Evolutionary conservation across 352 stramenopile species (phyloP), one percentile per base, ranked within the genome.

Genomic region (Pythium myriotylum): DNA sequence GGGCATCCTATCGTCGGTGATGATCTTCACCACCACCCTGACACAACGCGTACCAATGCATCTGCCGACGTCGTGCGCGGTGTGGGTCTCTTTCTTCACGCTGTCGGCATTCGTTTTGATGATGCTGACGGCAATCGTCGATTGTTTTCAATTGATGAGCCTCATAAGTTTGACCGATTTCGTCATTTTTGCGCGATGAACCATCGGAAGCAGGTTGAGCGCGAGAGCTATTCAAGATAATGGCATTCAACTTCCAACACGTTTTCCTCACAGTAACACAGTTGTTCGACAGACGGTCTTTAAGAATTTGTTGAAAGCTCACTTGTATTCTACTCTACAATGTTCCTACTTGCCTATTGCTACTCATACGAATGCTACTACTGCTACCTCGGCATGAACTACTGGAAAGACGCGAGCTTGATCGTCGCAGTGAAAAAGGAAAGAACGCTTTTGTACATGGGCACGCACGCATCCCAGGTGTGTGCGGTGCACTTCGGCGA

Each of bases 1-100:
- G 76, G 79, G 2, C 81, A 90, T 33, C 79, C 79, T 23, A 88
- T 92, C 50, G 68, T 81, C 20, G 81, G 81, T 9, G 84, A 91
- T 39, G 74, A 88, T 51, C 69, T 91, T 16, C 84, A 92, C 43
- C 81, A 88, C 42, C 39, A 69, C 39, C 26, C 35, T n/a, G 42
- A 19, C 10, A 33, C 46, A 20, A 22, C 16, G 19, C 2, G 0
- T 16, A 27, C 45, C 5, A 14, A 56, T 3, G 20, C 39, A 5
- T n/a, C 45, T 20, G 46, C 63, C 4, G 66, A 72, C 4, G 80
- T 88, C 19, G 72, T 89, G 14, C 67, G 66, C 14, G 80, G 80
- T 13, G 71, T 72, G 19, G 77, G 77, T 2, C 53, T 89, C 22
- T 86, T 86, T 59, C 68, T 88, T 39, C 73, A 74, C 45, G 79